Percentiles rank a stretch among this genome's conserved stretches.
Conservation (phyloP, 306 rosid genomes). For the Vigna radiata region DNA sequence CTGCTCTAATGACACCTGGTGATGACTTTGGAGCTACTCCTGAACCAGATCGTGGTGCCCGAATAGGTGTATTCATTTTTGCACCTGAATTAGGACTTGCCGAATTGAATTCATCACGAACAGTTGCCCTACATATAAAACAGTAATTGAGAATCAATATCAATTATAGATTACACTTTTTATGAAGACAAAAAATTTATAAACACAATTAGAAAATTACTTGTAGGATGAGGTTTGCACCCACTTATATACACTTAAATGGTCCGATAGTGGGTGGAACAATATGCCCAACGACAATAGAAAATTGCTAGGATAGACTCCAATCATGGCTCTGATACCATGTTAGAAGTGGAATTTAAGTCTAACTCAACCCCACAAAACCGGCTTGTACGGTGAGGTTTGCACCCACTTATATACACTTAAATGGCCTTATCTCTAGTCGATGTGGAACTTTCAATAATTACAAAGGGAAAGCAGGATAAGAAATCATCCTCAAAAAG, state of each 20-base stretch:
- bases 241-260: no score
- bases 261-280: no score
- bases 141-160: constrained; percentile 32
- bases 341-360: no score
- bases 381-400: no score
- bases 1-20: constrained; percentile 63
- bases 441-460: no score
- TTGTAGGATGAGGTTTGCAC: no score
- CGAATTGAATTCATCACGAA: constrained; percentile 74
- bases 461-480: constrained; percentile 18
- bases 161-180: neutral
- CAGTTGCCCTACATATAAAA: constrained; percentile 59
- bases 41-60: constrained; percentile 83
- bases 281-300: no score
- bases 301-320: no score
- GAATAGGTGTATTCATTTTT: constrained; percentile 69
- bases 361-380: no score
- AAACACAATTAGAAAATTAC: neutral
- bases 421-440: no score
- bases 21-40: constrained; percentile 74
- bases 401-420: no score
- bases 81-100: constrained; percentile 69
- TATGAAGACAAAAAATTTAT: neutral
- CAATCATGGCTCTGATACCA: no score
- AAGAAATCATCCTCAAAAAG: constrained; percentile 19